These are phyloP conservation scores for Avena insularis DNA, from an alignment of 176 grass and related monocot genomes.

Conservation along the genomic window DNA sequence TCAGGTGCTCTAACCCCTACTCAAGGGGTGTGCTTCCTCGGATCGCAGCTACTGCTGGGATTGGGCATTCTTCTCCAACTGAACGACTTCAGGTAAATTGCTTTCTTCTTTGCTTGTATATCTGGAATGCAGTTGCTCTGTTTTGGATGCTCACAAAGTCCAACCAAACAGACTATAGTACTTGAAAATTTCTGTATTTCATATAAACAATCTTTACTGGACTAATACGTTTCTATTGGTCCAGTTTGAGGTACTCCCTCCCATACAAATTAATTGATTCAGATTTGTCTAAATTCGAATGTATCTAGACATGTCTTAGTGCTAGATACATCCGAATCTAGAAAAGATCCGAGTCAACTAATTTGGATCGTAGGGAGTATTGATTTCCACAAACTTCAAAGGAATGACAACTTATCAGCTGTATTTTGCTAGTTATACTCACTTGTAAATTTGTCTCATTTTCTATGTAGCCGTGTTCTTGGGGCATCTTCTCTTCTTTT, in stretches of 20 bases:
- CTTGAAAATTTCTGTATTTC: not conserved
- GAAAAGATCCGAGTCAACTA: too few species aligned
- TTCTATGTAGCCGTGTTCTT: conserved; percentile 64
- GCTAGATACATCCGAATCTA: too few species aligned
- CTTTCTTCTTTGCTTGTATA: not conserved
- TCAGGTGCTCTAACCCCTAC: conserved; percentile 67
- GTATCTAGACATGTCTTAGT: too few species aligned
- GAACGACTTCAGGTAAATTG: conserved; percentile 72
- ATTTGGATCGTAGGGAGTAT: not conserved
- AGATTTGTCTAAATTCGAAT: too few species aligned
- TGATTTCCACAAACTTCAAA: not conserved
- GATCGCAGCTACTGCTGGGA: conserved; percentile 81
- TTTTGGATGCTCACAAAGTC: not conserved
- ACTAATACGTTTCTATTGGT: not conserved
- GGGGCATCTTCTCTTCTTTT: conserved; percentile 82
- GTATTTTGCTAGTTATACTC: conserved; percentile 8
- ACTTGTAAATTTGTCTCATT: conserved; percentile 20
- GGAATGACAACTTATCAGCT: not conserved
- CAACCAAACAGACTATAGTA: not conserved
- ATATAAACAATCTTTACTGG: too few species aligned
- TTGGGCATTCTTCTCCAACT: conserved; percentile 89
- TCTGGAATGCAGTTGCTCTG: not conserved
- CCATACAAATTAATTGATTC: too few species aligned
- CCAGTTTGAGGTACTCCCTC: not conserved
- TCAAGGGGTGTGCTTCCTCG: conserved; percentile 79